phyloP scores from a whole-genome alignment of 805 yeast genomes.

The Wickerhamiella qilinensis region DNA sequence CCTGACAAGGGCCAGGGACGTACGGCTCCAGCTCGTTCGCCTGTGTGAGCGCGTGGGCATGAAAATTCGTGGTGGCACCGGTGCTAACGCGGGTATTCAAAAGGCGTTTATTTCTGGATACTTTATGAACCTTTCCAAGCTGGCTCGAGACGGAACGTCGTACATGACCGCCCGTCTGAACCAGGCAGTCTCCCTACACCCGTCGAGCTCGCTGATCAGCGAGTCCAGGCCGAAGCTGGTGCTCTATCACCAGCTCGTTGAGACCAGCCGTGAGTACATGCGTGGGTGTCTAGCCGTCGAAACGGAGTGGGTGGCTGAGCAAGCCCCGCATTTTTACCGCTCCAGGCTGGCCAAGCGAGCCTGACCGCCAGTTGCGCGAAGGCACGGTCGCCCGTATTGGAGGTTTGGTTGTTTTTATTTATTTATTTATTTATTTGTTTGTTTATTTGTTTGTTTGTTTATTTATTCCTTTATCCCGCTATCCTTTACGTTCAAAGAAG shows the following conservation, averaged over 20 bases:
- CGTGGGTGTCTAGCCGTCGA: slow-evolving; percentile 73
- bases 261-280: slow-evolving; percentile 85
- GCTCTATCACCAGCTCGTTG: slow-evolving; percentile 61
- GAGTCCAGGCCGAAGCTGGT: slow-evolving; percentile 50
- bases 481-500: neutral
- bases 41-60: slow-evolving; percentile 36
- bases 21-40: slow-evolving; percentile 49
- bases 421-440: slow-evolving; percentile 5
- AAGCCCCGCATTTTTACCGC: slow-evolving; percentile 25
- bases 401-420: too few species aligned
- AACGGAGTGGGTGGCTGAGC: slow-evolving; percentile 60
- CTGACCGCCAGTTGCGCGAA: too few species aligned
- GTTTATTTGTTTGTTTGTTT: too few species aligned
- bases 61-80: slow-evolving; percentile 35
- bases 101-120: slow-evolving; percentile 34
- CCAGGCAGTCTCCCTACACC: slow-evolving; percentile 62
- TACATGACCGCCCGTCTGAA: slow-evolving; percentile 55
- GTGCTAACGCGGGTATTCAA: slow-evolving; percentile 51
- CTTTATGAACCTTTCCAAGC: slow-evolving; percentile 33
- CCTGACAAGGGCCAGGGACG: slow-evolving; percentile 62
- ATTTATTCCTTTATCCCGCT: slow-evolving; percentile 1
- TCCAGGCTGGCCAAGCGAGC: neutral
- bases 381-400: neutral
- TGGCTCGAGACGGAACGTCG: slow-evolving; percentile 48
- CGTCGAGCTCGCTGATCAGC: slow-evolving; percentile 58